Percentiles rank a stretch among this genome's conserved stretches.
phyloP scores from a whole-genome alignment of 2,329 filamentous ascomycete species.

The Hypoxylon sp. region DNA sequence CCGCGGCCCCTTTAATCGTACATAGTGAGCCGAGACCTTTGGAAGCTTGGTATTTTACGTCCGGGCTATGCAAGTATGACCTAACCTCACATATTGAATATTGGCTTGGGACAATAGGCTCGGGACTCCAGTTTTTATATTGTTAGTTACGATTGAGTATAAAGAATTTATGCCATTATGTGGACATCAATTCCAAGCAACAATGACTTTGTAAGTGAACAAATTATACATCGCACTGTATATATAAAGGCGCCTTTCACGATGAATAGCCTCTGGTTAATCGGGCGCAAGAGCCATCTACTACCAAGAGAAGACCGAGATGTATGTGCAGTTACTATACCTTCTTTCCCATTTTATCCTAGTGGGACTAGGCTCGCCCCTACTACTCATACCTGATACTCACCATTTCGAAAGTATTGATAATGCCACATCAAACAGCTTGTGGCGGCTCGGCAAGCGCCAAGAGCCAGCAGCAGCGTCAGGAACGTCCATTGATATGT shows the following conservation, averaged over 20 bases:
- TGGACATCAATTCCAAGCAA: background rate
- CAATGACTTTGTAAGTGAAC: background rate
- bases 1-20: too few species aligned
- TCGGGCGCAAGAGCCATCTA: background rate
- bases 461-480: conserved; percentile 5
- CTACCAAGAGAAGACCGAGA: background rate
- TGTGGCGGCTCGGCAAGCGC: background rate
- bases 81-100: too few species aligned
- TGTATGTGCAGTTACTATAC: background rate
- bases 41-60: too few species aligned
- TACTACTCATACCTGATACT: background rate
- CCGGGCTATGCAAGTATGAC: too few species aligned
- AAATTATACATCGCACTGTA: background rate
- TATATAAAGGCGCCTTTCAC: background rate
- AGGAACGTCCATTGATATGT: background rate
- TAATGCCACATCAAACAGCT: background rate
- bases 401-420: too few species aligned
- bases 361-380: background rate
- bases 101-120: background rate
- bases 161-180: too few species aligned
- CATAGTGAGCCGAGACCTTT: too few species aligned
- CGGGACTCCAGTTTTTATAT: too few species aligned
- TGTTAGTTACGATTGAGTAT: too few species aligned
- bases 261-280: background rate
- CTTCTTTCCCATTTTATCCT: background rate